A percentile compares a stretch with the other conserved stretches of the same genome.
Evolutionary conservation across 345 rosid species (phyloP).

Genomic region (Corchorus olitorius): DNA sequence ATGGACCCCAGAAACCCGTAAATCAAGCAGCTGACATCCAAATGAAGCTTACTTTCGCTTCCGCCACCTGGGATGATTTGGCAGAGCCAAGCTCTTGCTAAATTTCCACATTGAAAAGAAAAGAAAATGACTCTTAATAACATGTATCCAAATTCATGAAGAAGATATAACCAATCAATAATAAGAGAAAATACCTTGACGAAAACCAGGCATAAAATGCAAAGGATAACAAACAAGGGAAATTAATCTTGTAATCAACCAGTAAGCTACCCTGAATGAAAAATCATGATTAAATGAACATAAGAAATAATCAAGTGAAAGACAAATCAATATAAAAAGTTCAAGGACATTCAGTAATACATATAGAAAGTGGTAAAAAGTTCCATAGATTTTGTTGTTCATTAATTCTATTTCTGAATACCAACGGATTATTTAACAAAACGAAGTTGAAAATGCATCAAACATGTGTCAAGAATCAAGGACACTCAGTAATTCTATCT

Average conservation of each 20-base stretch:
- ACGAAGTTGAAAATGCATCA: not conserved
- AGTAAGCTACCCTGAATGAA: conserved; percentile 89
- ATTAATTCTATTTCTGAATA: not conserved
- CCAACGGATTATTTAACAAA: not conserved
- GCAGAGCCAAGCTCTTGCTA: not conserved
- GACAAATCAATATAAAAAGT: not conserved
- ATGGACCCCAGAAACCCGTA: too few relatives aligned
- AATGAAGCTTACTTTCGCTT: too few relatives aligned
- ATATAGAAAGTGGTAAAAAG: too few relatives aligned
- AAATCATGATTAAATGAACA: conserved; percentile 25
- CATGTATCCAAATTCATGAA: not conserved
- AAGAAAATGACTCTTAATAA: not conserved
- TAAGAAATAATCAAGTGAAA: not conserved
- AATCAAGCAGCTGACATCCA: too few relatives aligned
- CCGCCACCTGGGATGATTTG: not conserved
- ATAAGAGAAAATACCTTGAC: conserved; percentile 60
- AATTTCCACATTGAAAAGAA: not conserved
- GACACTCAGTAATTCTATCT: not conserved
- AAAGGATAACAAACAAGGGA: conserved; percentile 83
- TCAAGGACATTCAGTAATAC: not conserved
- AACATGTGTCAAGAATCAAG: not conserved
- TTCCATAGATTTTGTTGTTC: not conserved
- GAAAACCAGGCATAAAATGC: conserved; percentile 89
- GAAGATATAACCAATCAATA: conserved; percentile 1
- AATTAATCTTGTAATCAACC: conserved; percentile 72